These are phyloP conservation scores for Aspergillus cristatus DNA, from an alignment of 495 filamentous ascomycete genomes.

Conservation along the genomic window DNA sequence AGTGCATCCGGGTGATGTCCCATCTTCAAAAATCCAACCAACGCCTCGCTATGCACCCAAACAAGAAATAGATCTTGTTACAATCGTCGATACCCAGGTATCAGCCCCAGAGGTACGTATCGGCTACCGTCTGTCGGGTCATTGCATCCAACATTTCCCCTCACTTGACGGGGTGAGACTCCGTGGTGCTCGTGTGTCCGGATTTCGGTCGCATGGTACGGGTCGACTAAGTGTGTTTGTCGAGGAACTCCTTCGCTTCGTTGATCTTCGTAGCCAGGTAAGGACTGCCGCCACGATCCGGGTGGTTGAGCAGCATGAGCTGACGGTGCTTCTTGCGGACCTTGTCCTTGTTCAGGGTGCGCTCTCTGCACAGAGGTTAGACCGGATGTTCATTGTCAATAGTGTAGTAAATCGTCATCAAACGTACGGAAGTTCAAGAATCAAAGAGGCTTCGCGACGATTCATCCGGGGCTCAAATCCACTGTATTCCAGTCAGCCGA, in stretches of 20 bases:
- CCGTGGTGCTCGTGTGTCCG: too few species aligned
- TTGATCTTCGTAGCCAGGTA: constrained; percentile 97
- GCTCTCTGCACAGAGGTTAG: constrained; percentile 52
- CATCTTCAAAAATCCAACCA: constrained; percentile 26
- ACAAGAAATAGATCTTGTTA: constrained; percentile 12
- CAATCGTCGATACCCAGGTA: constrained; percentile 4
- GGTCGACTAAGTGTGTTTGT: constrained; percentile 52
- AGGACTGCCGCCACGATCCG: constrained; percentile 91
- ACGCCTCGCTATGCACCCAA: constrained; percentile 41
- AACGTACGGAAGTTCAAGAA: constrained; percentile 82
- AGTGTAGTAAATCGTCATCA: too few species aligned
- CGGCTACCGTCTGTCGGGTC: background rate
- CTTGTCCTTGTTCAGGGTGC: constrained; percentile 77
- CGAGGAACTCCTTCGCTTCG: constrained; percentile 92
- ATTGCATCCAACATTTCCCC: background rate
- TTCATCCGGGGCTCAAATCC: constrained; percentile 95
- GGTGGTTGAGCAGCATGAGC: constrained; percentile 96
- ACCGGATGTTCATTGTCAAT: background rate
- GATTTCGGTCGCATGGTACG: background rate
- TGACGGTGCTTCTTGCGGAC: constrained; percentile 93
- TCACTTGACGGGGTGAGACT: too few species aligned
- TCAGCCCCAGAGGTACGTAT: background rate
- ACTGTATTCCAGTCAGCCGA: constrained; percentile 19
- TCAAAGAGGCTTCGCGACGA: constrained; percentile 79
- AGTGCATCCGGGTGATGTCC: constrained; percentile 14